A percentile compares a stretch with the other conserved stretches of the same genome.
Conservation (phyloP, 2,329 filamentous ascomycete species). For the Phaeosphaeria sp. region DNA sequence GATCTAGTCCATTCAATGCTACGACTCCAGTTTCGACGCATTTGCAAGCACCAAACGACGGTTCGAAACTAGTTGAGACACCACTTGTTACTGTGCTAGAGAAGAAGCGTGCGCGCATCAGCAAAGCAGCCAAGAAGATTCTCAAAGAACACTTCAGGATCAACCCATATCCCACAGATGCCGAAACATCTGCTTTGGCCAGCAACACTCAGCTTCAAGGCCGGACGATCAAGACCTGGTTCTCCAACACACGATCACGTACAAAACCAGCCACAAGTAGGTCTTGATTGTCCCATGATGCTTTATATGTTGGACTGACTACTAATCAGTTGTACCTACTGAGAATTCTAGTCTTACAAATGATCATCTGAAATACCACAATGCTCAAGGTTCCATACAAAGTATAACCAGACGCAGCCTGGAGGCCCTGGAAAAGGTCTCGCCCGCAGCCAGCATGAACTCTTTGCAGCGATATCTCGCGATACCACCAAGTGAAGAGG, state of each 20-base stretch:
- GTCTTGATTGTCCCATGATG: not conserved
- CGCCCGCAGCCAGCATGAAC: not conserved
- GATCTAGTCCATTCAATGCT: too few relatives aligned
- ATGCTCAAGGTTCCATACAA: not conserved
- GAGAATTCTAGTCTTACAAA: not conserved
- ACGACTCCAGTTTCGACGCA: too few relatives aligned
- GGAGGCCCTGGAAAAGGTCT: not conserved
- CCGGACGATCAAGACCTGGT: slow-evolving; percentile 2
- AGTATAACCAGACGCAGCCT: not conserved
- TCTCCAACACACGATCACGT: slow-evolving; percentile 1
- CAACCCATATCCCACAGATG: not conserved
- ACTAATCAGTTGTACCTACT: not conserved
- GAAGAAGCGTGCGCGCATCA: not conserved
- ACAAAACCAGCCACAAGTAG: not conserved
- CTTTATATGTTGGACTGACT: not conserved
- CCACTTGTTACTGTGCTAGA: too few relatives aligned
- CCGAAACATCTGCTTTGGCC: not conserved
- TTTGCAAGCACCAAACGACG: too few relatives aligned
- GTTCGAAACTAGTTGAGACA: too few relatives aligned
- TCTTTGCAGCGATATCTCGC: not conserved
- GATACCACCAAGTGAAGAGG: not conserved
- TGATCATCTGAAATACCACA: not conserved
- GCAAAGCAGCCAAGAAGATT: not conserved
- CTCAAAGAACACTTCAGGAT: not conserved
- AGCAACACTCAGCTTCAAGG: not conserved